These are phyloP conservation scores for Pseudozyma sp. DNA, from an alignment of 1,284 basidiomycete species.

Conservation along the genomic window DNA sequence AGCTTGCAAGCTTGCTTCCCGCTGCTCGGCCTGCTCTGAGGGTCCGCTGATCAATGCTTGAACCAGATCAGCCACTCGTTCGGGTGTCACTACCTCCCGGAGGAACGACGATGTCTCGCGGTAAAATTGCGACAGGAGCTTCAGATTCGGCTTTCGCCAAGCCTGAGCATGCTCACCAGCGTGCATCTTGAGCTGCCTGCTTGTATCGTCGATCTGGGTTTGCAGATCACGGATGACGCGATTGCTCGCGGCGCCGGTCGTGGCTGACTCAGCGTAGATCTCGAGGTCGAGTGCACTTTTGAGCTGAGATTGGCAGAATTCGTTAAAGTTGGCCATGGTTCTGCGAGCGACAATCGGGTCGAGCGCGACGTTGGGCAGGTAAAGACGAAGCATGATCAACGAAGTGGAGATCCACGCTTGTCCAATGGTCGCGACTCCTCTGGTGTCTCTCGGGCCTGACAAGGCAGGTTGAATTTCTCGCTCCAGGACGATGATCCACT, in stretches of 20 bases:
- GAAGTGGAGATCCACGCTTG: constrained; percentile 78
- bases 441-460: not conserved
- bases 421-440: constrained; percentile 69
- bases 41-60: constrained; percentile 20
- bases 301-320: constrained; percentile 70
- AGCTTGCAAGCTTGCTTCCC: constrained; percentile 67
- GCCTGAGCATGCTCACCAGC: constrained; percentile 18
- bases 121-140: constrained; percentile 81
- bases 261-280: constrained; percentile 73
- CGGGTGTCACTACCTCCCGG: constrained; percentile 45
- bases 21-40: constrained; percentile 45
- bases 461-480: constrained; percentile 10
- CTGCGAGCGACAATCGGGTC: constrained; percentile 83
- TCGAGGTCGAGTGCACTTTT: constrained; percentile 75
- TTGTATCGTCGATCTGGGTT: constrained; percentile 25
- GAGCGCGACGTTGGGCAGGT: constrained; percentile 85
- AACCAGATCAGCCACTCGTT: constrained; percentile 64
- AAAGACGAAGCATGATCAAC: constrained; percentile 76
- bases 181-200: constrained; percentile 21
- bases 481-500: constrained; percentile 24
- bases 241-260: constrained; percentile 76
- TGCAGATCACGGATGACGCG: constrained; percentile 67
- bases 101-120: constrained; percentile 74
- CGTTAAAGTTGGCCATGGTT: constrained; percentile 73
- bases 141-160: constrained; percentile 71